Evolutionary conservation across 345 rosid species (phyloP).

Genomic region (Eucalyptus brandiana): DNA sequence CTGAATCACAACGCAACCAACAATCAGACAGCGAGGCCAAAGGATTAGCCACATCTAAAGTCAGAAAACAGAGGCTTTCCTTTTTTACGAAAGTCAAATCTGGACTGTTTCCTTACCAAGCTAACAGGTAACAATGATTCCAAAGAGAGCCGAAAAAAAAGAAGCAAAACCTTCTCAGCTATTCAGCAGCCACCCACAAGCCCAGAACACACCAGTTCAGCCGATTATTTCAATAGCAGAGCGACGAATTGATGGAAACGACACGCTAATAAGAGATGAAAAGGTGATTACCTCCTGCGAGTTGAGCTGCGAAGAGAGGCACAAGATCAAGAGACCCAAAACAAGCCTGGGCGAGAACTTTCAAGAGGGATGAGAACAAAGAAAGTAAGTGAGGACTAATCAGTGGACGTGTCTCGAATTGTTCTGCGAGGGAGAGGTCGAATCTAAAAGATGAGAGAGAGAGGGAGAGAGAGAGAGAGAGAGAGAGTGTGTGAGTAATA

Average conservation of each 20-base stretch:
- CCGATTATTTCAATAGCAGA: neutral
- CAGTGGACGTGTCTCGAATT: neutral
- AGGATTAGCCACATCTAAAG: too few relatives aligned
- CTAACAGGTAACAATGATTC: too few relatives aligned
- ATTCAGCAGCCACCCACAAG: too few relatives aligned
- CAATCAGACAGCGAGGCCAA: too few relatives aligned
- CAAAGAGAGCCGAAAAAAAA: too few relatives aligned
- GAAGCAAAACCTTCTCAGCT: too few relatives aligned
- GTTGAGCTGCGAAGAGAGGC: neutral
- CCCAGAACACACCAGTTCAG: neutral
- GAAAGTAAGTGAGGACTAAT: neutral
- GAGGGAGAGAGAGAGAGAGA: neutral
- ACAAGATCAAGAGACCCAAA: neutral
- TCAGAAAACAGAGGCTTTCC: too few relatives aligned
- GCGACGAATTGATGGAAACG: neutral
- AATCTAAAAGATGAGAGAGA: neutral
- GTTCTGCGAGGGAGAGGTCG: neutral
- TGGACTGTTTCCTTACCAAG: too few relatives aligned
- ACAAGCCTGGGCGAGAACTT: neutral
- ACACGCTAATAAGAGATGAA: neutral
- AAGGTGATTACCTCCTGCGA: neutral
- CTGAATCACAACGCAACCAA: too few relatives aligned
- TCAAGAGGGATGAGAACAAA: neutral
- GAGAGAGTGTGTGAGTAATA: too few relatives aligned
- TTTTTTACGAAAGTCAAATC: too few relatives aligned